These are phyloP conservation scores for Cylindrodendrum hubeiense DNA, from an alignment of 2,329 filamentous ascomycete genomes.

Conservation along the genomic window DNA sequence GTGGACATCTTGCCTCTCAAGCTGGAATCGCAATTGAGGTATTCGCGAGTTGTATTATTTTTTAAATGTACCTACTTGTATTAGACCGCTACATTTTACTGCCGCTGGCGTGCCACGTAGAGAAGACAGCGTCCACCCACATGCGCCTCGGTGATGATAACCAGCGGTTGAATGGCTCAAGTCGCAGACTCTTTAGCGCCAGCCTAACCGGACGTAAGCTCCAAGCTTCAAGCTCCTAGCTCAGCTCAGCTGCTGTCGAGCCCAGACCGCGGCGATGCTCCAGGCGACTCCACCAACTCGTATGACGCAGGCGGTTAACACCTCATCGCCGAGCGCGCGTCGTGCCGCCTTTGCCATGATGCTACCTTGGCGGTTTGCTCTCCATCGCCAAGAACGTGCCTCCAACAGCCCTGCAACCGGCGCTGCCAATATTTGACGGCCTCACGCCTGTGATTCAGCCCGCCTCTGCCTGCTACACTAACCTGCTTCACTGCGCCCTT, in stretches of 20 bases:
- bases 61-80: too few species aligned
- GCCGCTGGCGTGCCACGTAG: too few species aligned
- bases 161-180: conserved; percentile 6
- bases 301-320: conserved; percentile 32
- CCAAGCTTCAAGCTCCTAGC: conserved; percentile 20
- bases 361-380: conserved; percentile 10
- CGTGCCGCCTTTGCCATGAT: conserved; percentile 9
- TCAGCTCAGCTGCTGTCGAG: conserved; percentile 2
- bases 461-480: neutral
- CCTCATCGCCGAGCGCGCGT: conserved; percentile 1
- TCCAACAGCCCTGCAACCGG: neutral
- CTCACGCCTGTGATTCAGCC: neutral
- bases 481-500: neutral
- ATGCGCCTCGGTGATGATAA: too few species aligned
- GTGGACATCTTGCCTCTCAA: too few species aligned
- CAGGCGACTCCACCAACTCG: conserved; percentile 30
- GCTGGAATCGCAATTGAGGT: too few species aligned
- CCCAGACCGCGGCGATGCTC: conserved; percentile 37
- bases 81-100: too few species aligned
- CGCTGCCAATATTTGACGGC: neutral
- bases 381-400: conserved; percentile 16
- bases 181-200: conserved; percentile 17
- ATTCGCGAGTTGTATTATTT: too few species aligned
- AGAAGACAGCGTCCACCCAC: too few species aligned
- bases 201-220: neutral